Evolutionary conservation across 441 rosid species (phyloP).

Genomic region (Arabidopsis lyrata): DNA sequence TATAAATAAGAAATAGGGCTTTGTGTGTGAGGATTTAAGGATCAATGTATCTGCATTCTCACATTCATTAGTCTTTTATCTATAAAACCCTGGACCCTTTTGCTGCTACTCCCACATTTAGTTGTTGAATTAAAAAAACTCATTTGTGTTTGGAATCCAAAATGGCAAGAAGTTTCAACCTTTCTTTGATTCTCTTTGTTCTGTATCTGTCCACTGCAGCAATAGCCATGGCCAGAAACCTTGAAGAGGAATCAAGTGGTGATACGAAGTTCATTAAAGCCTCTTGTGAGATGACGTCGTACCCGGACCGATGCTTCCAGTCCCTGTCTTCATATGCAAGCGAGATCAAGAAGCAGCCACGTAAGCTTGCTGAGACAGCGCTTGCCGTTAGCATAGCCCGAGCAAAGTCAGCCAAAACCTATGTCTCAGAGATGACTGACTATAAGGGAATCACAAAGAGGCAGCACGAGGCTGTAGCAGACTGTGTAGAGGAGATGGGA

Average conservation of each 20-base stretch:
- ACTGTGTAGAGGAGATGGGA: conserved; percentile 73
- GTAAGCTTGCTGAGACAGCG: conserved; percentile 68
- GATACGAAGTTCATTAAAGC: conserved; percentile 59
- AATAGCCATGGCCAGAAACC: conserved; percentile 39
- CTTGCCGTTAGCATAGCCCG: conserved; percentile 65
- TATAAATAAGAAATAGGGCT: conserved; percentile 1
- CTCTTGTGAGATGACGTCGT: conserved; percentile 68
- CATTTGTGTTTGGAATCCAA: conserved; percentile 28
- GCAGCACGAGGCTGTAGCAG: conserved; percentile 68
- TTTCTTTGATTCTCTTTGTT: conserved; percentile 39
- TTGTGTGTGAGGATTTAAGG: conserved; percentile 23
- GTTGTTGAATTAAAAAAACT: conserved; percentile 1
- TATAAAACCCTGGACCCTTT: conserved; percentile 34
- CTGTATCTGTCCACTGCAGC: conserved; percentile 32
- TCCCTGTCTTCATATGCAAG: conserved; percentile 67
- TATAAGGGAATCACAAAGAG: conserved; percentile 64
- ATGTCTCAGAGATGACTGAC: conserved; percentile 60
- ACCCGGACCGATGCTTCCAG: conserved; percentile 68
- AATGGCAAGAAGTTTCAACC: conserved; percentile 35
- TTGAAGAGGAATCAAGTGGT: conserved; percentile 39
- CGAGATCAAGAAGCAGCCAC: conserved; percentile 65
- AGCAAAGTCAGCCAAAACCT: conserved; percentile 64
- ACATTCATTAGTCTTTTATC: conserved; percentile 15
- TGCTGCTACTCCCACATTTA: conserved; percentile 25
- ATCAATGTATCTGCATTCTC: conserved; percentile 39